These are phyloP conservation scores for Trametes cubensis DNA, from an alignment of 768 basidiomycete genomes.

Conservation along the genomic window DNA sequence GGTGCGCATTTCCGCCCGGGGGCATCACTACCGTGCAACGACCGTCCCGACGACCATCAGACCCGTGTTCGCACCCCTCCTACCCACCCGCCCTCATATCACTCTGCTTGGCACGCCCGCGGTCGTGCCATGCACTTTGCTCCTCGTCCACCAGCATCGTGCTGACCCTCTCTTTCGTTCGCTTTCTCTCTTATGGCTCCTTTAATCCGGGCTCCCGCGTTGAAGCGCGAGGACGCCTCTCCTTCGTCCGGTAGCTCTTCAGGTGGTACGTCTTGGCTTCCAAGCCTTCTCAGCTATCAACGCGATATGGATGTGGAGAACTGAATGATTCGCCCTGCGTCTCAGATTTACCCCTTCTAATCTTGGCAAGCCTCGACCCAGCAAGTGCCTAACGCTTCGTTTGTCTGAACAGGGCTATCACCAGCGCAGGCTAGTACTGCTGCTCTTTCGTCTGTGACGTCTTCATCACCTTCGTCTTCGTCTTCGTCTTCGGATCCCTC, in stretches of 20 bases:
- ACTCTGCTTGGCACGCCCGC: background rate
- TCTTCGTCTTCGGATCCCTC: background rate
- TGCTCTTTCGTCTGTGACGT: constrained; percentile 19
- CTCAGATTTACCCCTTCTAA: background rate
- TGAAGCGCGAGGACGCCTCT: constrained; percentile 21
- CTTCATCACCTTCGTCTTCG: constrained; percentile 11
- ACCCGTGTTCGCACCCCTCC: constrained; percentile 6
- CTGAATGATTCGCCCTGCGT: background rate
- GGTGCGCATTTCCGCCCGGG: constrained; percentile 4
- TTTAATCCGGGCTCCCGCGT: constrained; percentile 18
- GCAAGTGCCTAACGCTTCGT: background rate
- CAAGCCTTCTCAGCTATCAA: background rate
- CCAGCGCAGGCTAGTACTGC: constrained; percentile 25
- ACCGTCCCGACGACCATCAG: constrained; percentile 24
- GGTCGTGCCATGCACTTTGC: constrained; percentile 17
- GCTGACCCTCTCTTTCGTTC: constrained; percentile 5
- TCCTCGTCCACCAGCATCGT: constrained; percentile 17
- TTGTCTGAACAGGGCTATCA: constrained; percentile 2
- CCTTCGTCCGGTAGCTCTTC: constrained; percentile 18
- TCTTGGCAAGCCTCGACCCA: background rate
- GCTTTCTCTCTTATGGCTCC: constrained; percentile 21
- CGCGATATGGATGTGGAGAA: background rate
- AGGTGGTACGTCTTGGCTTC: constrained; percentile 13
- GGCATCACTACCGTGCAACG: constrained; percentile 18
- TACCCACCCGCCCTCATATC: constrained; percentile 10